Base-by-base conservation (phyloP, 768 basidiomycete genomes). In the Auriscalpium microsporum region DNA sequence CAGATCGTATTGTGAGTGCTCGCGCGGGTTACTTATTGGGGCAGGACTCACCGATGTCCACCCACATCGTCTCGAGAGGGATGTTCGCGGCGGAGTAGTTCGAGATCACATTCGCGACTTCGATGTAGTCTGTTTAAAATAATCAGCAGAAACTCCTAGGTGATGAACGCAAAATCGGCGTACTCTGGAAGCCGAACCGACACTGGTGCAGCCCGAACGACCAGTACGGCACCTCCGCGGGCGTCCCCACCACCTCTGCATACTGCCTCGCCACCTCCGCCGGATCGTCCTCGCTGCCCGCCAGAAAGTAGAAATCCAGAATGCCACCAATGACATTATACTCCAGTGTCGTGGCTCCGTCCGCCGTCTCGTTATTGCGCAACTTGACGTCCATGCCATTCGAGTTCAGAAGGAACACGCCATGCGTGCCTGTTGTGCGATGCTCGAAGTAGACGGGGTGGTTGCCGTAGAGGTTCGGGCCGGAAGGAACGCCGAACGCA, bases 321-420 rank as follows among this genome's bases (percentile, higher is more conserved):
- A 88, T 76, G 8, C 87, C 87, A 3, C 88, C 89, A 60, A 92
- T 85, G 34, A 79, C 77, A 57, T 87, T 83, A 67, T 89, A 92
- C 70, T 90, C 84, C 56, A 87, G 67, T 3, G 78, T 67, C 9
- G 74, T 72, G 10, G 56, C 58, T 17, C 63, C 68, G 6, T 60
- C 67, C 34, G 64, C 59, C 13, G 69, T 68, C 7, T 38, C 38
- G 5, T 54, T 46, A 23, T 75, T 76, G n/a, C 54, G 50, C 54
- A 87, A 70, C 64, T 87, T 87, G 71, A 90, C 72, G 58, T 90
- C 87, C 84, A 89, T 87, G 0, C 87, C 87, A 59, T 86, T 81
- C 10, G 84, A 81, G 64, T 80, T 86, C 52, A 84, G 74, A 0
- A 88, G 65, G 64, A 86, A 79, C 34, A 88, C 85, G 14, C 79